Evolutionary conservation across 345 rosid species (phyloP).

Genomic region (Nasturtium officinale): DNA sequence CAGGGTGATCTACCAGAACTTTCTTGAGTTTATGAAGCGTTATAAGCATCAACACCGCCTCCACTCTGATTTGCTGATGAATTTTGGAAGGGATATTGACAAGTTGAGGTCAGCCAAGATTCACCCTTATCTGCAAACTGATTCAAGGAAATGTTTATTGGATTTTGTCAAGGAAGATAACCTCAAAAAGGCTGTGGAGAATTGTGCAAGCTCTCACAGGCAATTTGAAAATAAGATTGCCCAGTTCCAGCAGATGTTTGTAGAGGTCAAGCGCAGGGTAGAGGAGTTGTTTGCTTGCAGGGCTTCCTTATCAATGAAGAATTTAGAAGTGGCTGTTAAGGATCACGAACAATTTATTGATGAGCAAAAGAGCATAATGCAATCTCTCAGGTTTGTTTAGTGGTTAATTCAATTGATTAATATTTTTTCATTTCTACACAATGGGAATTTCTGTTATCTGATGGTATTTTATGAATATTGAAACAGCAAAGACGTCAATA

Average conservation of each 20-base stretch:
- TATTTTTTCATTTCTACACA: not conserved
- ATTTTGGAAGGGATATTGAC: constrained; percentile 74
- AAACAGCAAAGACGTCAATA: constrained; percentile 94
- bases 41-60: constrained; percentile 70
- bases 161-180: constrained; percentile 91
- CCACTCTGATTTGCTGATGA: constrained; percentile 73
- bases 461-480: constrained; percentile 33
- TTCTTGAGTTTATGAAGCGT: constrained; percentile 81
- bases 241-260: constrained; percentile 80
- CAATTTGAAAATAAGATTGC: constrained; percentile 91
- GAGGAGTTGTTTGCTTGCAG: constrained; percentile 70
- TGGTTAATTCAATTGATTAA: not conserved
- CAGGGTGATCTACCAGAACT: constrained; percentile 73
- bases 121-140: constrained; percentile 73
- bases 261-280: constrained; percentile 68
- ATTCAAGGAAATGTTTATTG: constrained; percentile 56
- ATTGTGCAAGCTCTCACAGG: constrained; percentile 67
- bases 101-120: constrained; percentile 75
- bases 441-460: constrained; percentile 25
- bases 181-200: constrained; percentile 71
- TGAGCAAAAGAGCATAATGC: constrained; percentile 92
- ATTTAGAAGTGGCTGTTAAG: constrained; percentile 62
- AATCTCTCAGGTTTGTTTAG: constrained; percentile 80
- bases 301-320: constrained; percentile 54
- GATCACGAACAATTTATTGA: constrained; percentile 65